Conservation (phyloP, 129 eudicot species). For the Saposhnikovia divaricata region DNA sequence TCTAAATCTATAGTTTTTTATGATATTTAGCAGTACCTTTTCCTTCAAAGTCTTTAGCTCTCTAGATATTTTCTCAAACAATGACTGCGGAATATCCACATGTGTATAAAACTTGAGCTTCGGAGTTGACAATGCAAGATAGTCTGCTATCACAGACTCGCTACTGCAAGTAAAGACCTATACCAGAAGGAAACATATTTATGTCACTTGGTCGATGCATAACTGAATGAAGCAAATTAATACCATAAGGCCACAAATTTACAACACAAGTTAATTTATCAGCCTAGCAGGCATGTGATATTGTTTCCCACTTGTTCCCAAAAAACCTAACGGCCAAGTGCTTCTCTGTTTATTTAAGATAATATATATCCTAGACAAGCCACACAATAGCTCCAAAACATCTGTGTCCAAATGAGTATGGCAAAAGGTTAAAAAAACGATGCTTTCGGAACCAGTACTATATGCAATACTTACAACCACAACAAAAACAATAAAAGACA, state of each 20-base stretch:
- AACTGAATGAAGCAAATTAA: not conserved
- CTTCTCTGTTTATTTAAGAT: not conserved
- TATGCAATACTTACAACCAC: not conserved
- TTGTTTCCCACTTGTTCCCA: not conserved
- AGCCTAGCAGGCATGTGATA: not conserved
- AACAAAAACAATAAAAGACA: not conserved
- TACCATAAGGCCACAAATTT: not conserved
- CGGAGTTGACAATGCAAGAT: conserved; percentile 43
- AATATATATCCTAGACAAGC: not conserved
- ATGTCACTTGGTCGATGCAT: conserved; percentile 3
- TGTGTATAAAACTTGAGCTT: conserved; percentile 37
- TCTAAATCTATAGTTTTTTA: too few relatives aligned
- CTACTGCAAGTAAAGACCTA: conserved; percentile 75
- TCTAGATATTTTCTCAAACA: conserved; percentile 8
- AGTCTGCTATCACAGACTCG: conserved; percentile 45
- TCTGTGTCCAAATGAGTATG: not conserved
- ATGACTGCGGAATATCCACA: conserved; percentile 23
- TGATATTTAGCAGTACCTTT: conserved; percentile 34
- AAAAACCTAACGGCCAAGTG: not conserved
- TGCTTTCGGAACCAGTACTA: not conserved
- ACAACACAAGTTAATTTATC: not conserved
- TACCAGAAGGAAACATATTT: conserved; percentile 19
- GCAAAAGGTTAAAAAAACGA: not conserved
- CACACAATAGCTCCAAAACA: not conserved
- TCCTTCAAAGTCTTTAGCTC: conserved; percentile 22